Conservation (phyloP, 345 rosid genomes). For the Ricinus communis region DNA sequence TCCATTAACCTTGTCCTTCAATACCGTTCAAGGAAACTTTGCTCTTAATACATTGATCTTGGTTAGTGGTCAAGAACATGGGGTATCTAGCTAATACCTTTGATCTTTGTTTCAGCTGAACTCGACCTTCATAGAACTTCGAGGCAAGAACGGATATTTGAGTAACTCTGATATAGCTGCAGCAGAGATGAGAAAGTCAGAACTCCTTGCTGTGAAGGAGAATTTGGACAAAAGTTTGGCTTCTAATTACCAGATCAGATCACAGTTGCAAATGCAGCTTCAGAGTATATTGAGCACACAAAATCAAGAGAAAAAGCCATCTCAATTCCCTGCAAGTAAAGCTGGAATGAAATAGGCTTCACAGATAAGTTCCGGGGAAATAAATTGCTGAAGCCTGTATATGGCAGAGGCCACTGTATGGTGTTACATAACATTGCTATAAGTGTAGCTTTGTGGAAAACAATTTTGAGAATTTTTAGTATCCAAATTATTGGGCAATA, state of each 20-base stretch:
- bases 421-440: background rate
- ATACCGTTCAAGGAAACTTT: no score
- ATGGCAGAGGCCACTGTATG: no score
- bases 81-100: no score
- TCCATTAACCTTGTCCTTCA: no score
- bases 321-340: background rate
- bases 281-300: constrained; percentile 12
- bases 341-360: constrained; percentile 1
- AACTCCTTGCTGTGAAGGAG: constrained; percentile 34
- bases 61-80: no score
- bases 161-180: constrained; percentile 36
- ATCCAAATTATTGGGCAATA: no score
- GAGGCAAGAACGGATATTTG: constrained; percentile 33
- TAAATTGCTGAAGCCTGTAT: background rate
- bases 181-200: constrained; percentile 42
- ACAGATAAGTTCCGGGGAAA: background rate
- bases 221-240: constrained; percentile 27
- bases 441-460: no score
- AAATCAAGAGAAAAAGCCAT: constrained; percentile 6
- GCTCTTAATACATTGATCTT: no score
- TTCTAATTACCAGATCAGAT: constrained; percentile 31
- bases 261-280: constrained; percentile 36
- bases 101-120: constrained; percentile 25
- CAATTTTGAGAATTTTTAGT: no score
- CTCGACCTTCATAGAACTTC: constrained; percentile 34